These are phyloP conservation scores for Plectranthus barbatus DNA, from an alignment of 257 asterid species.

Conservation along the genomic window DNA sequence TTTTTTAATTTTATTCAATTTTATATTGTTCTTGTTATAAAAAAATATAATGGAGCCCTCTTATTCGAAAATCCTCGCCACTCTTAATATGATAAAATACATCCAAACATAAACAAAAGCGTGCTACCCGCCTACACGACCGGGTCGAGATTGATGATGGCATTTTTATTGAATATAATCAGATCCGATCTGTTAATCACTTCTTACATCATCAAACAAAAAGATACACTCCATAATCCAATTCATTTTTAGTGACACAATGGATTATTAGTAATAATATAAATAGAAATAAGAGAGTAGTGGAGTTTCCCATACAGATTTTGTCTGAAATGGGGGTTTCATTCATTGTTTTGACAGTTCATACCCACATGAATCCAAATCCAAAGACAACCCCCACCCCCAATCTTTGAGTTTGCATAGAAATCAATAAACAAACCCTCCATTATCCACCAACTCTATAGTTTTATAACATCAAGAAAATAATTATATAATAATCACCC, in stretches of 20 bases:
- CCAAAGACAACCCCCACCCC: slow-evolving; percentile 5
- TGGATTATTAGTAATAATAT: too few relatives aligned
- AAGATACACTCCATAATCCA: slow-evolving; percentile 1
- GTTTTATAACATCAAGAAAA: slow-evolving; percentile 12
- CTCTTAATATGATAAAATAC: too few relatives aligned
- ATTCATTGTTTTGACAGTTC: slow-evolving; percentile 41
- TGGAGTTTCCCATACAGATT: slow-evolving; percentile 29
- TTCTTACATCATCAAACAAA: slow-evolving; percentile 27
- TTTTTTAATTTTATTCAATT: too few relatives aligned
- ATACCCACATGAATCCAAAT: slow-evolving; percentile 12
- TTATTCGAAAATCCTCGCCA: too few relatives aligned
- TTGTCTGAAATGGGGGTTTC: slow-evolving; percentile 15
- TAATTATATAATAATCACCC: not conserved
- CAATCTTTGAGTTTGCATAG: slow-evolving; percentile 14
- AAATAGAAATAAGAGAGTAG: not conserved
- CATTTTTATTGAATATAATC: slow-evolving; percentile 16
- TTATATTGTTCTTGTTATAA: too few relatives aligned
- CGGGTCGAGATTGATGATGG: slow-evolving; percentile 25
- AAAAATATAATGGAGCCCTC: too few relatives aligned
- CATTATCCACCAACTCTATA: slow-evolving; percentile 23
- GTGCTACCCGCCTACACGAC: slow-evolving; percentile 33
- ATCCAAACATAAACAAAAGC: slow-evolving; percentile 2
- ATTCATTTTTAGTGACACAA: too few relatives aligned
- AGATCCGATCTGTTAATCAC: slow-evolving; percentile 42
- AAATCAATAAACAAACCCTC: slow-evolving; percentile 13